Evolutionary conservation across 352 stramenopile species (phyloP), one percentile per base, ranked within the genome.

Genomic region (Globisporangium rhizosaccharum): DNA sequence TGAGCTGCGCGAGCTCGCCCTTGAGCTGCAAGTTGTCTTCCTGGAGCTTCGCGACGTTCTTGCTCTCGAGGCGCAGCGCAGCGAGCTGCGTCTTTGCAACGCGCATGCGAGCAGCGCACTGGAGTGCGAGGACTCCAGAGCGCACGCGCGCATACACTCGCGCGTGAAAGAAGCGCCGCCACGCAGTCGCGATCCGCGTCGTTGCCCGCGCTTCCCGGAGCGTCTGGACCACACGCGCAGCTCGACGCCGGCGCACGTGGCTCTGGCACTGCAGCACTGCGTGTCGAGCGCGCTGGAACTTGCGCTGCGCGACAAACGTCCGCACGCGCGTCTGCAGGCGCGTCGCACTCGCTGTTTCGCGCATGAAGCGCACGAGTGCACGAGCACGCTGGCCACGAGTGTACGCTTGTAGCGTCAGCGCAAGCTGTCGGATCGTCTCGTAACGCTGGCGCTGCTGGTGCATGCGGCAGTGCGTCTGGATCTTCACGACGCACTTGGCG

Each of bases 1-100:
- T 76, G 42, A 92, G 65, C 60, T 69, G 62, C 51, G 74, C 70
- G 26, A 92, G 51, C 56, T 88, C 78, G 48, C 71, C 70, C 66
- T 90, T 88, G 2, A 92, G 63, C 26, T 86, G 75, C 23, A 79
- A 67, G 53, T 94, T 94, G 57, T 91, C 82, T 33, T 88, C 63
- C 47, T 87, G 79, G 37, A 94, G 71, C 62, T 88, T 90, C 17
- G 64, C 50, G 39, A 94, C 70, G 48, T 94, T 90, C 49, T 75
- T 78, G 56, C 81, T 90, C 61, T 94, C 82, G 47, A 76, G 58
- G 2, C 81, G 80, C 51, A 88, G 52, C 36, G 56, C 66, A 20
- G 73, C 57, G 12, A 94, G 64, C 20, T 67, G 47, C 7, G 62
- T 64, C 37, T 63, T 76, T 11, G 82, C 83, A 15, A 70, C 30